Conservation (phyloP, 1,284 basidiomycete species). For the Hypsizygus ulmarius region DNA sequence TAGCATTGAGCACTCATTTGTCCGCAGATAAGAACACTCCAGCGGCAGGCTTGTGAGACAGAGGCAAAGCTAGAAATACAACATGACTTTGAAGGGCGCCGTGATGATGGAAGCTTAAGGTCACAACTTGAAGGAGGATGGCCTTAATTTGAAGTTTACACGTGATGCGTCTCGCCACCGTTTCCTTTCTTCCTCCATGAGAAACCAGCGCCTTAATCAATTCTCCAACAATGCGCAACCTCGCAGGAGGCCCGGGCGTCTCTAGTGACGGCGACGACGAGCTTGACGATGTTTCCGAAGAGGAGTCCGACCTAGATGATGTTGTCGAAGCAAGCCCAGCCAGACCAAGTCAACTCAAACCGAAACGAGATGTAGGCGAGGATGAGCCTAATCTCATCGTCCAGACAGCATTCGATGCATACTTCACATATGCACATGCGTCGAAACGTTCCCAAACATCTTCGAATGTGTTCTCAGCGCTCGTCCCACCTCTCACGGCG, state of each 20-base stretch:
- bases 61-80: too few species aligned
- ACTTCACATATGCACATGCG: conserved; percentile 63
- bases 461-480: conserved; percentile 70
- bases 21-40: too few species aligned
- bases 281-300: conserved; percentile 13
- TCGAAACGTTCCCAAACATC: conserved; percentile 65
- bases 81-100: too few species aligned
- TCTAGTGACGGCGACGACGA: conserved; percentile 17
- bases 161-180: neutral
- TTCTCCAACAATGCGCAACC: conserved; percentile 5
- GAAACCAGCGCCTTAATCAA: neutral
- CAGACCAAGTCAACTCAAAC: conserved; percentile 6
- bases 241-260: conserved; percentile 9
- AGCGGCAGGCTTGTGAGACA: too few species aligned
- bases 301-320: conserved; percentile 18
- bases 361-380: conserved; percentile 7
- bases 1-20: too few species aligned
- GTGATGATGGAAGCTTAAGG: too few species aligned
- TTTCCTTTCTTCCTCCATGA: conserved; percentile 2
- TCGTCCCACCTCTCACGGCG: conserved; percentile 63
- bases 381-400: conserved; percentile 35
- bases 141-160: too few species aligned
- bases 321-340: conserved; percentile 8
- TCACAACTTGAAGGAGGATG: too few species aligned
- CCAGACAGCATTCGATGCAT: conserved; percentile 74